Base-by-base conservation (phyloP, 495 filamentous ascomycete genomes). In the Immersiella caudata region DNA sequence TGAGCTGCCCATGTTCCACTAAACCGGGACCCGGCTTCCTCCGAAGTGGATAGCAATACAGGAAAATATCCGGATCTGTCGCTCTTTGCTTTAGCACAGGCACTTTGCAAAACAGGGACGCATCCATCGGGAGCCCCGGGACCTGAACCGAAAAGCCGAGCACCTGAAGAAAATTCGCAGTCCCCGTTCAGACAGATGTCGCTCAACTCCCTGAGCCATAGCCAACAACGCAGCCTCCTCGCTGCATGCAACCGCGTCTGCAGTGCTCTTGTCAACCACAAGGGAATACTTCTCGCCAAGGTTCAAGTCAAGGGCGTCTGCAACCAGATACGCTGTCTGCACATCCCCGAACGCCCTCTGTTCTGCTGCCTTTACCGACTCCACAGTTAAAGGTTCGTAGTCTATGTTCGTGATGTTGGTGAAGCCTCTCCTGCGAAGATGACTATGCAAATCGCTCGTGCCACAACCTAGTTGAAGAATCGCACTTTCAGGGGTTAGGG, bases 131-230 rank as follows among this genome's bases (percentile, higher is more conserved):
- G 24, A 62, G 61, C 24, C 70, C 64, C 26, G 29, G 29, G 29
- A 4, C 29, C 73, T 63, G 22, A 78, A 82, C 2, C 80, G 74
- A 2, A 0, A 65, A 0, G 75, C 70, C 6, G 80, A 82, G 58
- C 71, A 82, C 50, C 79, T 81, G 18, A 81, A 64, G 21, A 79
- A 82, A 6, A 82, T 67, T 79, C 80, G 81, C 1, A 77, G 50
- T 2, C 78, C 79, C 1, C 56, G 68, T 0, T 73, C 68, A 0
- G 70, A 68, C 7, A 82, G 67, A 21, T 57, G 70, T 16, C 58
- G 60, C 14, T 56, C 60, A 6, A 82, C 70, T 0, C 67, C 57
- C 3, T 67, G 33, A 0, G 73, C 74, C 76, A 81, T 80, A 1
- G 63, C 27, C 16, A 63, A 20, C 20, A 82, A 16, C 4, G 76